These are phyloP conservation scores for Aureobasidium sp. DNA, from an alignment of 2,329 filamentous ascomycete species.

Conservation along the genomic window DNA sequence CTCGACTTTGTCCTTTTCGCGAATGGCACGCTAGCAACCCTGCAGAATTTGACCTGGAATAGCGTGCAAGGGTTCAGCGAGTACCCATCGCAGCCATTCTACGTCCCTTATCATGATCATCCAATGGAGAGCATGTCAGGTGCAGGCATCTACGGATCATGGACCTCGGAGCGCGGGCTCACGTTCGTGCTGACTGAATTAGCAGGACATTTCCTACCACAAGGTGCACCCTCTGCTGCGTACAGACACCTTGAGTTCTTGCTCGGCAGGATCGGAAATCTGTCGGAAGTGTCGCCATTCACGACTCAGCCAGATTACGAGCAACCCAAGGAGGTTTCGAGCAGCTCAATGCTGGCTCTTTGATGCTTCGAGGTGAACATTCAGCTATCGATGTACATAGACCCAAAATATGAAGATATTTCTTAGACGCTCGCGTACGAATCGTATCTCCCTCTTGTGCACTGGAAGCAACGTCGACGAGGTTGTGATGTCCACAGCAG, in stretches of 20 bases:
- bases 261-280: constrained; percentile 26
- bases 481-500: no score
- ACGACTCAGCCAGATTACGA: constrained; percentile 27
- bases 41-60: constrained; percentile 29
- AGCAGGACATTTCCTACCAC: constrained; percentile 22
- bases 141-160: constrained; percentile 21
- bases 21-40: constrained; percentile 24
- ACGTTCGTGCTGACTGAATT: constrained; percentile 24
- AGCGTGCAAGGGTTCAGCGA: constrained; percentile 25
- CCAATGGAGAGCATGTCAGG: constrained; percentile 18
- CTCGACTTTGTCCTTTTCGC: constrained; percentile 24
- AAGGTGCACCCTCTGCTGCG: not conserved
- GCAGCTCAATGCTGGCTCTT: constrained; percentile 2
- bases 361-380: no score
- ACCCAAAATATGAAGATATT: no score
- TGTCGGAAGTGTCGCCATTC: constrained; percentile 36
- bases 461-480: no score
- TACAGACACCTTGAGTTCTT: constrained; percentile 7
- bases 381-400: no score
- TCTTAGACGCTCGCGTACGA: no score
- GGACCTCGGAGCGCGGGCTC: constrained; percentile 23
- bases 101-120: constrained; percentile 20
- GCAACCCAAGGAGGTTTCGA: not conserved
- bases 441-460: no score
- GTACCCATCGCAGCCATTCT: constrained; percentile 20